Base-by-base conservation (phyloP, 2,329 filamentous ascomycete genomes). In the Aspergillus sp. region DNA sequence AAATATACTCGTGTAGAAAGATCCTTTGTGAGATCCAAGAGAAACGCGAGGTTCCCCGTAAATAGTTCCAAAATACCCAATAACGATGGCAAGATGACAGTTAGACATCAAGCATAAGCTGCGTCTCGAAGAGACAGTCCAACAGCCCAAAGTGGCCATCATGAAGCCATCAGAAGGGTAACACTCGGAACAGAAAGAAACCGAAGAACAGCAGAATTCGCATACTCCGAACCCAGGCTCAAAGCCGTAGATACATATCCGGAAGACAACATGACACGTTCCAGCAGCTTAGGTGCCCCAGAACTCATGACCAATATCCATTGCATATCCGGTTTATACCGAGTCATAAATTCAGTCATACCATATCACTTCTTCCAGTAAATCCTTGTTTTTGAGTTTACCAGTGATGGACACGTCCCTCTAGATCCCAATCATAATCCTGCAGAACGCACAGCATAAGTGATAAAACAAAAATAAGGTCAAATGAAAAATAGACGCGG, bases 391-490 rank as follows among this genome's bases (percentile, higher is more conserved):
- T 49, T 53, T 47, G 51, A 47, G 60, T 61, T 59, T 64, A 64
- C 62, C 62, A 65, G 56, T 59, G 62, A 64, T 60, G 59, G 57
- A 56, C 51, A 53, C 48, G 48, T 45, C 55, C 53, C 52, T 64
- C 55, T 60, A 61, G 51, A 46, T 49, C 52, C 56, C 56, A 58
- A 48, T 55, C 56, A 48, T 41, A 53, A 55, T 52, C 44, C 53
- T 48, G 46, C 45, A 52, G 33, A 46, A 54, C 42, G 44, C 46
- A 48, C 43, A 51, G 49, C 46, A 44, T 43, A 37, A 27, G 13
- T 41, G 37, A 49, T 47, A 57, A 46, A 56, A 47, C 46, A 35
- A 50, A 42, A 28, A 38, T 33, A 39, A 29, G 38, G 44, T 39
- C n/a, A 43, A 29, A 35, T 26, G 28, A 39, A 29, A 29, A 33